Evolutionary conservation across 2,329 filamentous ascomycete genomes (phyloP), one percentile per base, ranked within the genome.

Genomic region (Coleophoma crateriformis): DNA sequence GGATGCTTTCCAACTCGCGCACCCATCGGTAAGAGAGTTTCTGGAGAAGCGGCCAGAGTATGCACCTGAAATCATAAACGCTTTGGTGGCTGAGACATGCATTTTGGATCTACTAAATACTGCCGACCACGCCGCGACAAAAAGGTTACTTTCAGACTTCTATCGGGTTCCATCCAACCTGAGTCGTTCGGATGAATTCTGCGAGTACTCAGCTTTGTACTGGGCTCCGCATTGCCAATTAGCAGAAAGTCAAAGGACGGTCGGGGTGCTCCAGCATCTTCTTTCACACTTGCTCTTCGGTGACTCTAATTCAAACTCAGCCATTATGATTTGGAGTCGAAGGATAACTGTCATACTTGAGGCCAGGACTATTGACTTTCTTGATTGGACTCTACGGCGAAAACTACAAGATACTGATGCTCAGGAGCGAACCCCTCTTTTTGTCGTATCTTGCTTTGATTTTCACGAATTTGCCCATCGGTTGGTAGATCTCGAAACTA

Each of bases 11-110:
- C 46, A 46, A 38, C 53, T 55, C 40, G 44, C 53, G 7, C 51
- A 55, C 44, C 33, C 53, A 32, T 55, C 49, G 10, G 51, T 55
- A 13, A 39, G 48, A 46, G 53, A 55, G 46, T 55, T 46, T 46
- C n/a, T 55, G 8, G 43, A 53, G 38, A 44, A 35, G 7, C 15
- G n/a, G 35, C 14, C 15, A 32, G 48, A 53, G 33, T 54, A 39
- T 45, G 33, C 19, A 15, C 15, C 10, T 14, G 27, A 7, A 13
- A 17, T 10, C 4, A 50, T 32, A 40, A 44, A 53, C 20, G 11
- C 22, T 12, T 22, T 53, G 15, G 44, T 41, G 35, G 20, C 37
- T 15, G 46, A 53, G 35, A 60, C 7, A 32, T 52, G 35, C 27
- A 12, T 50, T 15, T 43, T 43, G 32, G 39, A 48, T 8, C 8